Evolutionary conservation across 1,139 yeast genomes (phyloP).

Genomic region (Suhomyces chickasaworum): DNA sequence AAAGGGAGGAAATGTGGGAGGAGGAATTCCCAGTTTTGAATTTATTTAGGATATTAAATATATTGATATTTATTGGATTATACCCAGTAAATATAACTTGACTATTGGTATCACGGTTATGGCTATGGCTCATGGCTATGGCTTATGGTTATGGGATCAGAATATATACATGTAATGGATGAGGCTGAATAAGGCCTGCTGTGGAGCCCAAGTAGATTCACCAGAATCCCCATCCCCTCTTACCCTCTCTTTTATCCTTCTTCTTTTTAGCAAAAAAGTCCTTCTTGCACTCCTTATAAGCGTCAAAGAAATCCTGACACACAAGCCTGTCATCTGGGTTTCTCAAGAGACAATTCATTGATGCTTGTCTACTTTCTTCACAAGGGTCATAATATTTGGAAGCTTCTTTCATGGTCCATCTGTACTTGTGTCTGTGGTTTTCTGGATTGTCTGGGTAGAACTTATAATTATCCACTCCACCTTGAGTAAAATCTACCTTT

Average conservation of each 20-base stretch:
- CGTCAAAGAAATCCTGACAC: conserved; percentile 86
- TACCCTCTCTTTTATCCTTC: conserved; percentile 41
- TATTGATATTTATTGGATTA: not conserved
- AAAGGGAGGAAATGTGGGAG: conserved; percentile 4
- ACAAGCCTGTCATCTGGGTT: conserved; percentile 72
- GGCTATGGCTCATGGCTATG: too few relatives aligned
- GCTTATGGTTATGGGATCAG: too few relatives aligned
- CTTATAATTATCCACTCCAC: conserved; percentile 55
- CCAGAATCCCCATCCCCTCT: conserved; percentile 52
- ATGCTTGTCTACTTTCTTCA: conserved; percentile 83
- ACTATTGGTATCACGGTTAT: too few relatives aligned
- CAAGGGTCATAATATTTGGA: conserved; percentile 93
- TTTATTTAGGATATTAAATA: conserved; percentile 5
- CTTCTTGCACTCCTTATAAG: conserved; percentile 87
- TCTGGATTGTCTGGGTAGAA: conserved; percentile 86
- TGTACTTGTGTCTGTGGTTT: conserved; percentile 58
- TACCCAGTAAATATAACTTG: not conserved
- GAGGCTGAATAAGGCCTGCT: not conserved
- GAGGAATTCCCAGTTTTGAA: conserved; percentile 11
- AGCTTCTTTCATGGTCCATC: conserved; percentile 69
- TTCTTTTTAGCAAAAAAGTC: conserved; percentile 63
- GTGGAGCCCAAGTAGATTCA: conserved; percentile 12
- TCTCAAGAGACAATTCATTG: conserved; percentile 75
- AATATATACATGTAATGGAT: not conserved
- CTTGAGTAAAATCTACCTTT: conserved; percentile 60